phyloP scores from a whole-genome alignment of 2,329 filamentous ascomycete species.

The Pyrenophora teres region DNA sequence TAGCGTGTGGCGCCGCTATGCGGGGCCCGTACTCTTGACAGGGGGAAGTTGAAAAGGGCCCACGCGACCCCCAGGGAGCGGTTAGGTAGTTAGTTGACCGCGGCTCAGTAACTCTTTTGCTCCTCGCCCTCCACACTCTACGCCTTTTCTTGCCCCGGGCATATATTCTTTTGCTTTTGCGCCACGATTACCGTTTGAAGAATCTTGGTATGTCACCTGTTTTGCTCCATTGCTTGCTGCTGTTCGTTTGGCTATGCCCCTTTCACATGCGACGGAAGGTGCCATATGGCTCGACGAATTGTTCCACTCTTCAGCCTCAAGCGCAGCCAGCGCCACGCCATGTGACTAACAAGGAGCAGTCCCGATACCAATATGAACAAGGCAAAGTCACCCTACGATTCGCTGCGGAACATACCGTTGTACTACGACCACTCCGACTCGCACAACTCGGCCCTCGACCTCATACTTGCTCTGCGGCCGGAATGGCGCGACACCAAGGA shows the following conservation, averaged over 20 bases:
- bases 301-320: not conserved
- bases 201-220: not conserved
- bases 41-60: conserved; percentile 13
- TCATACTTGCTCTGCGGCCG: conserved; percentile 79
- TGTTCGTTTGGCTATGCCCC: not conserved
- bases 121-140: not conserved
- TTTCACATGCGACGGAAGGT: conserved; percentile 14
- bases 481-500: conserved; percentile 78
- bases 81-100: conserved; percentile 4
- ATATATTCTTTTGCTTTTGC: not conserved
- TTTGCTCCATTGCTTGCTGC: not conserved
- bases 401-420: conserved; percentile 67
- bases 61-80: conserved; percentile 19
- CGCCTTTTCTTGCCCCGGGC: conserved; percentile 1
- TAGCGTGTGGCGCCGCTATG: conserved; percentile 14
- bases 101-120: conserved; percentile 3
- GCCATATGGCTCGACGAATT: conserved; percentile 1
- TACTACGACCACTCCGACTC: conserved; percentile 79
- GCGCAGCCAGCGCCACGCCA: conserved; percentile 1
- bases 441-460: conserved; percentile 74
- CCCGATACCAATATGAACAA: conserved; percentile 29
- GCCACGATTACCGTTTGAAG: not conserved
- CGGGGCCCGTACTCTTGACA: conserved; percentile 16
- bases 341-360: conserved; percentile 12
- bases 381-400: conserved; percentile 37